Evolutionary conservation across 352 stramenopile species (phyloP), one percentile per base, ranked within the genome.

Genomic region (Pythium biforme): DNA sequence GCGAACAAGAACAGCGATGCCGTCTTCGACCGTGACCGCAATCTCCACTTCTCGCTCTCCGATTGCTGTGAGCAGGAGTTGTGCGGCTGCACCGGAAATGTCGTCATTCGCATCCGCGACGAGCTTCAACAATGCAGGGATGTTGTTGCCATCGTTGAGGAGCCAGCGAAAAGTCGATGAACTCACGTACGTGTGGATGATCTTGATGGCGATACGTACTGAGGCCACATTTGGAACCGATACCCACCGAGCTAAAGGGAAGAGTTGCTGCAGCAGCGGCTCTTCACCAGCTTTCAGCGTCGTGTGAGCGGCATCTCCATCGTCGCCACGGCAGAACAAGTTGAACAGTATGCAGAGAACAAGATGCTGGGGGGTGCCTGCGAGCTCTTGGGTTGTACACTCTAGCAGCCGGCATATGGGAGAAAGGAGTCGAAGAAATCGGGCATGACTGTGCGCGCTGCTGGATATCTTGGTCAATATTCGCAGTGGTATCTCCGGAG

Each of bases 21-120:
- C 83, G n/a, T 93, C 83, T 59, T 87, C 81, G 9, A 91, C 83
- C 2, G 81, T 85, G 41, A 93, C 66, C 1, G 77, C 70, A 46
- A 91, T 81, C 31, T 86, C 77, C 14, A 90, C 70, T 19, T 89
- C 80, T 1, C 72, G 77, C 31, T 91, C 67, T 4, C 59, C 60
- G 2, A 77, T 64, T 0, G 72, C 64, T 1, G 59, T 50, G 6
- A 89, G 67, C n/a, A 90, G 47, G 41, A 90, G 31, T 11, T 80
- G 62, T 0, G 79, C 73, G 0, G 81, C 73, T 2, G 72, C 69
- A 15, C 76, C 67, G 1, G 79, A 74, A 4, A 90, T 72, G 5
- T 76, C 72, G 12, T 76, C 64, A 23, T 48, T 77, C 4, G 55
- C 14, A 15, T 69, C 60, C 0, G 48, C 63, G 5, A 89, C 33